These are phyloP conservation scores for Xanthoparmelia taractica DNA, from an alignment of 495 filamentous ascomycete genomes.

Conservation along the genomic window DNA sequence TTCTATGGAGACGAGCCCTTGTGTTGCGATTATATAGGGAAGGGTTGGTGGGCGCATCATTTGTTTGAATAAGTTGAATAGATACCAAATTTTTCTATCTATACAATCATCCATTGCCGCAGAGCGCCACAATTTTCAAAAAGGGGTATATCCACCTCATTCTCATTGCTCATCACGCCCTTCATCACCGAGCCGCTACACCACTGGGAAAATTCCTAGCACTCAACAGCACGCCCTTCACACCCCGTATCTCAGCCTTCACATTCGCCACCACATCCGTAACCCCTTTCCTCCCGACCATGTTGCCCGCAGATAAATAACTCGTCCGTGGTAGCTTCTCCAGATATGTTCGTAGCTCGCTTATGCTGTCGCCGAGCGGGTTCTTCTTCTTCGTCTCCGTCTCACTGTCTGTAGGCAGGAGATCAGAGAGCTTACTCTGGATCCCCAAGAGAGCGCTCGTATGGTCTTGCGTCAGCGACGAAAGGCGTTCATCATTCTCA, in stretches of 20 bases:
- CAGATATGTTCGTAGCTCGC: conserved; percentile 46
- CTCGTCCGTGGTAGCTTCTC: conserved; percentile 36
- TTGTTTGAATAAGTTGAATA: neutral
- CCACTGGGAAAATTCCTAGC: conserved; percentile 53
- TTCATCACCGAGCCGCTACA: conserved; percentile 2
- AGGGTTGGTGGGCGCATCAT: neutral
- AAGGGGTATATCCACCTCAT: neutral
- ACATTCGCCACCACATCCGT: conserved; percentile 72
- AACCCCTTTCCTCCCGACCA: conserved; percentile 43
- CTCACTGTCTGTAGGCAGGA: conserved; percentile 6
- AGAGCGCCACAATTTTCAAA: neutral
- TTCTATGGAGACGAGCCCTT: neutral
- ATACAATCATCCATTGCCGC: neutral
- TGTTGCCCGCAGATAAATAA: conserved; percentile 32
- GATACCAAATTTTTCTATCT: neutral
- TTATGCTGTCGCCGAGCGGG: conserved; percentile 35
- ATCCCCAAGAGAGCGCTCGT: conserved; percentile 8
- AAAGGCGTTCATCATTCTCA: neutral
- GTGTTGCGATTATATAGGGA: neutral
- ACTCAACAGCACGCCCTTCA: conserved; percentile 90
- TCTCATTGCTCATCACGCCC: neutral
- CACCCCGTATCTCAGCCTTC: conserved; percentile 75
- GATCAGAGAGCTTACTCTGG: conserved; percentile 9
- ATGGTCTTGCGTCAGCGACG: neutral
- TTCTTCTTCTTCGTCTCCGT: no score